Base-by-base conservation (phyloP, 805 yeast genomes). In the Lachancea quebecensis region DNA sequence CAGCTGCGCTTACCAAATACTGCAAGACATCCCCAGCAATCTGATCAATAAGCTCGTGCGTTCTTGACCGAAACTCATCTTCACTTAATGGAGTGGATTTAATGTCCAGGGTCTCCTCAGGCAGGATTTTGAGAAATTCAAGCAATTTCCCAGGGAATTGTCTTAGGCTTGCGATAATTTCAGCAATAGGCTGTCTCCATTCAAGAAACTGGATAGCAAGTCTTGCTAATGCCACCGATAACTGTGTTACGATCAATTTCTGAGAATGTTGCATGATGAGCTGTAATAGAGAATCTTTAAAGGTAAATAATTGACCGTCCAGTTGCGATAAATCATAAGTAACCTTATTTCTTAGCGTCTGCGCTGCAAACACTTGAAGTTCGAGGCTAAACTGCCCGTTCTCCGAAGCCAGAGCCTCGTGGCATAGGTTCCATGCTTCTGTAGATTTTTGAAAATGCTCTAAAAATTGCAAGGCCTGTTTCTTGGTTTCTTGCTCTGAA, bases 91-190 rank as follows among this genome's bases (percentile, higher is more conserved):
- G 82, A 1, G 93, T 78, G 47, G 80, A 80, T 53, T 82, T 85
- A 41, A 81, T 79, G 55, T 85, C 95, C 37, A 81, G 66, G 37
- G 89, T 74, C 65, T 93, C 99, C 62, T 93, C 98, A 1, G 99
- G 99, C 46, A 93, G 68, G 42, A 93, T 82, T 60, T 81, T 82
- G 50, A 93, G 73, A 57, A 91, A 89, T 58, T 86, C 95, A 45
- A 95, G 69, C 36, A 91, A 62, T 18, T 56, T 40, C 78, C 63
- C 44, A 63, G 66, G 54, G 74, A 60, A 39, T 68, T 60, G 42
- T 61, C 68, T 42, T 68, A 65, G 42, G 15, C 66, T 59, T 4
- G 71, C 50, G 12, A 85, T 77, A 45, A 88, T 75, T 52, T 89
- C 96, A 18, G 68, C 71, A 3, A 89, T 60, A 1, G 95, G 85